Percentiles rank a stretch among this genome's conserved stretches.
Evolutionary conservation across 306 rosid genomes (phyloP).

Genomic region (Canavalia gladiata): DNA sequence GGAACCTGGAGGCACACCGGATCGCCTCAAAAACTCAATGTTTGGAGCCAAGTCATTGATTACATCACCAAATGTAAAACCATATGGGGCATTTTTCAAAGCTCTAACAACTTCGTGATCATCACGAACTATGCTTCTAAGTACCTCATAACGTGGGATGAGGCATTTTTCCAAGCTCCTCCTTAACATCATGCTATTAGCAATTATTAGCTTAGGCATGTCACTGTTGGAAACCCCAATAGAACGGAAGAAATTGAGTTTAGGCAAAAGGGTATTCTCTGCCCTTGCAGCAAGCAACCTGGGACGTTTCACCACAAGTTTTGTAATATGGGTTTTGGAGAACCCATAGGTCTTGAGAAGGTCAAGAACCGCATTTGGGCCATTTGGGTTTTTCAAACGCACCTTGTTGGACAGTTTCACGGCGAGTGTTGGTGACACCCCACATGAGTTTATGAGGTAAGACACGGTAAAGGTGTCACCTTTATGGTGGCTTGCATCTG

Average conservation of each 20-base stretch:
- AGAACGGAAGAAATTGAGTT: conserved; percentile 50
- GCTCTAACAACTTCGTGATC: conserved; percentile 13
- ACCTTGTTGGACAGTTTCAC: conserved; percentile 1
- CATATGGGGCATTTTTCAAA: not conserved
- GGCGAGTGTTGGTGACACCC: conserved; percentile 51
- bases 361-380: conserved; percentile 46
- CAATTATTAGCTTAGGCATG: conserved; percentile 28
- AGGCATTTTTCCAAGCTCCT: conserved; percentile 47
- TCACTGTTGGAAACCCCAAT: conserved; percentile 48
- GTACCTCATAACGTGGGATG: conserved; percentile 37
- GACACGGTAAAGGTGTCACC: conserved; percentile 39
- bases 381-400: not conserved
- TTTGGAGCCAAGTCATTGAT: conserved; percentile 10
- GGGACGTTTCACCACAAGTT: conserved; percentile 23
- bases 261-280: conserved; percentile 49
- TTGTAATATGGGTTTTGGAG: conserved; percentile 44
- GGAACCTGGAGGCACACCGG: conserved; percentile 38
- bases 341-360: conserved; percentile 50
- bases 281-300: conserved; percentile 30
- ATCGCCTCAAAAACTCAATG: conserved; percentile 45
- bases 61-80: not conserved
- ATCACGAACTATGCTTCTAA: conserved; percentile 30
- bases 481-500: not conserved
- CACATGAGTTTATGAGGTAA: conserved; percentile 54
- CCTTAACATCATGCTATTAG: rapidly evolving